Base-by-base conservation (phyloP, 768 basidiomycete species). In the Suillus discolor region DNA sequence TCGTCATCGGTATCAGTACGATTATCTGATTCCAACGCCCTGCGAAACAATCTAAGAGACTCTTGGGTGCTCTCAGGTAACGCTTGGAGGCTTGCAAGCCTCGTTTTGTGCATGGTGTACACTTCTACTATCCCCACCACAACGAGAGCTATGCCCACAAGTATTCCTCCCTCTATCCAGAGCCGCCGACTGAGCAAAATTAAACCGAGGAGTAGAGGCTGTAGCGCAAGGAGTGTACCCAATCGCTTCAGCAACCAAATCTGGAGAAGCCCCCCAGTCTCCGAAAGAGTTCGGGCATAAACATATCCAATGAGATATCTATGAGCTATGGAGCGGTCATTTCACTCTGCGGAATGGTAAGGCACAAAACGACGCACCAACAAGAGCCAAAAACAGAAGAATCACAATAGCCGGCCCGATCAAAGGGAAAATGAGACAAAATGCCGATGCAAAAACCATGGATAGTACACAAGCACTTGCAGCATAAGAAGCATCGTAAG, bases 301-400 rank as follows among this genome's bases (percentile, higher is more conserved):
- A 93, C 91, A 74, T 93, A 92, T 42, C 91, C 89, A 66, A 92
- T 79, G 62, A 93, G 84, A 78, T 86, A 93, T 44, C 91, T 89
- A 76, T 92, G 90, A n/a, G 92, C 92, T 91, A 68, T 20, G 51
- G 61, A 61, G 25, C 53, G 39, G 38, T 20, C 45, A 36, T n/a
- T 62, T 47, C 41, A 8, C 34, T 15, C 36, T 66, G 39, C 41
- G 23, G 34, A 62, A 38, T 39, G 42, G 44, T 47, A 57, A 47
- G 44, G 54, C 31, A 4, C 25, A 28, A 60, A n/a, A 18, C 16
- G 36, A 65, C 86, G 66, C 73, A 89, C 89, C 89, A 68, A 92
- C 82, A 64, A 92, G 77, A 12, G 87, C 87, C 18, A 92, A 79
- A 61, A 89, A 80, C 2, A 94, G 75, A 61, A 93, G 75, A 44